Evolutionary conservation across 2,329 filamentous ascomycete species (phyloP).

Genomic region (Trichophaea hybrida): DNA sequence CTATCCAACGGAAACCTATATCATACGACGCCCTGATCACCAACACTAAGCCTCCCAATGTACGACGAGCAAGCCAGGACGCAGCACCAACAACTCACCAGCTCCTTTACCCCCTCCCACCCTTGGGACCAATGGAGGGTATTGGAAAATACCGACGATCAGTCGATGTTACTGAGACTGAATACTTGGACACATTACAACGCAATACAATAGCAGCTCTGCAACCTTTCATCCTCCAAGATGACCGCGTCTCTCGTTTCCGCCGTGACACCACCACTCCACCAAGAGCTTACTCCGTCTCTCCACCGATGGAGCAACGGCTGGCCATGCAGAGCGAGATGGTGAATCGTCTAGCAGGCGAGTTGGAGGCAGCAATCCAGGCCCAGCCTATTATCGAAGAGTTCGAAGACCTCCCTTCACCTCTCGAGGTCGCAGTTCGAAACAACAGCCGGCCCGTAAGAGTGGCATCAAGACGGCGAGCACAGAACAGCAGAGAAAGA

Average conservation of each 20-base stretch:
- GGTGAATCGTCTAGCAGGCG: conserved; percentile 9
- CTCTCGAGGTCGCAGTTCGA: background rate
- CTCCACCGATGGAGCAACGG: conserved; percentile 14
- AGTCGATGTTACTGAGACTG: conserved; percentile 19
- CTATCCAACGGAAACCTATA: conserved; percentile 19
- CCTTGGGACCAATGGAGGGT: conserved; percentile 22
- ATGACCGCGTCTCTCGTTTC: conserved; percentile 12
- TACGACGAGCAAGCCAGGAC: background rate
- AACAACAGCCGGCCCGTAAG: conserved; percentile 1
- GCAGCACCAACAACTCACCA: conserved; percentile 10
- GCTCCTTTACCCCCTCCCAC: conserved; percentile 21
- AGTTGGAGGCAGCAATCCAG: conserved; percentile 15
- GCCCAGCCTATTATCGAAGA: conserved; percentile 5
- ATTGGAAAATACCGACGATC: conserved; percentile 22
- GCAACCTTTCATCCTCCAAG: conserved; percentile 14
- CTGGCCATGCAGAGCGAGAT: conserved; percentile 11
- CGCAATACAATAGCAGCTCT: conserved; percentile 20
- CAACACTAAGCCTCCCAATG: conserved; percentile 5
- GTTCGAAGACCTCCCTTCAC: background rate
- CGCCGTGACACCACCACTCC: conserved; percentile 21
- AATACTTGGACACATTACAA: conserved; percentile 17
- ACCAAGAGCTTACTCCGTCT: conserved; percentile 16
- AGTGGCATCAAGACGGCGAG: conserved; percentile 11
- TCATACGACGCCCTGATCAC: conserved; percentile 20
- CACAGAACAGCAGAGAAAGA: conserved; percentile 5